A percentile compares a stretch with the other conserved stretches of the same genome.
These are phyloP conservation scores for Leishmania tarentolae DNA, from an alignment of 208 protist species.

Conservation along the genomic window DNA sequence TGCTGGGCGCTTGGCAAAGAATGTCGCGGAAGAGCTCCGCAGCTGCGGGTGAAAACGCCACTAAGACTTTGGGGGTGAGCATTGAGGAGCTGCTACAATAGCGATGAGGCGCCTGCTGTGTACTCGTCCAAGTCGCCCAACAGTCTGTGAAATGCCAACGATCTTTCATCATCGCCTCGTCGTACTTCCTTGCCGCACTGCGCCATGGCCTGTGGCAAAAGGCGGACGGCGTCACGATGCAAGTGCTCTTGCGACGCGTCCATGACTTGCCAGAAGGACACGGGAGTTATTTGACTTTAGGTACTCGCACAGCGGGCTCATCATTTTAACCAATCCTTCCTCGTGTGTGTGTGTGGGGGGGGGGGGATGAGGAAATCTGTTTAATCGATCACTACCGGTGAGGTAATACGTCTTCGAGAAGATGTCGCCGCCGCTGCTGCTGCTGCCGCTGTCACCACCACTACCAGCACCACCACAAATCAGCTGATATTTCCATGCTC, in stretches of 20 bases:
- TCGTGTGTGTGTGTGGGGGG: slow-evolving; percentile 26
- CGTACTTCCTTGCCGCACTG: slow-evolving; percentile 44
- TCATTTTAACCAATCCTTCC: slow-evolving; percentile 91
- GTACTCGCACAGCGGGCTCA: slow-evolving; percentile 93
- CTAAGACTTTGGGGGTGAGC: slow-evolving; percentile 40
- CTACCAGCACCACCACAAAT: background rate
- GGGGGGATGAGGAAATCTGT: background rate
- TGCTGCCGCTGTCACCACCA: background rate
- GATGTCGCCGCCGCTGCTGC: background rate
- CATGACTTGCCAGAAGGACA: slow-evolving; percentile 88
- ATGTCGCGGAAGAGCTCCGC: slow-evolving; percentile 81
- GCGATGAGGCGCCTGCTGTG: slow-evolving; percentile 91
- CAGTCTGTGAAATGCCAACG: slow-evolving; percentile 82
- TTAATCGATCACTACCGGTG: background rate
- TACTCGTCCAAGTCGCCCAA: slow-evolving; percentile 91
- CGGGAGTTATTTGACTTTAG: slow-evolving; percentile 88
- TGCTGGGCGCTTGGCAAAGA: slow-evolving; percentile 94
- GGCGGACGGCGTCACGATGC: slow-evolving; percentile 42
- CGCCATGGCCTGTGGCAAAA: slow-evolving; percentile 50
- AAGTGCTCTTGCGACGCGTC: slow-evolving; percentile 81
- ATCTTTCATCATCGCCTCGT: slow-evolving; percentile 61
- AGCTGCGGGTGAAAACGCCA: slow-evolving; percentile 78
- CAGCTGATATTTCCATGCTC: background rate
- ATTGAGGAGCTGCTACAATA: slow-evolving; percentile 81
- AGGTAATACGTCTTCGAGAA: background rate